Evolutionary conservation across 2,329 filamentous ascomycete genomes (phyloP).

Genomic region (Ophiostoma ips): DNA sequence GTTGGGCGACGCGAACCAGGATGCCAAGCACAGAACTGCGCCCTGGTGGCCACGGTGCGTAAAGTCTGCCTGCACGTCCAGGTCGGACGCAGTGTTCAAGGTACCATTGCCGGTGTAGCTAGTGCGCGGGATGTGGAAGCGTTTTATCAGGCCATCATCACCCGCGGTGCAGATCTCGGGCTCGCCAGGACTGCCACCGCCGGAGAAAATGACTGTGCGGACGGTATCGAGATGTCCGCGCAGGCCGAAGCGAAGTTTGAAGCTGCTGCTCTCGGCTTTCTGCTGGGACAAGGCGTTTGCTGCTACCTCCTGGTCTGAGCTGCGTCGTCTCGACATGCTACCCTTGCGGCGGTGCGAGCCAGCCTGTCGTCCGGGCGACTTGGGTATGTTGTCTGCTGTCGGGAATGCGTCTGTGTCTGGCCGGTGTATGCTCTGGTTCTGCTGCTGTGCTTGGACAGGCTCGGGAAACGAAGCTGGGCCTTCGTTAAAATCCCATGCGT

Average conservation of each 20-base stretch:
- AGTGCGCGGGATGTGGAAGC: conserved; percentile 87
- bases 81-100: conserved; percentile 44
- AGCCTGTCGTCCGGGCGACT: conserved; percentile 60
- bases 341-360: conserved; percentile 67
- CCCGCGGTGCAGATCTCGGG: conserved; percentile 94
- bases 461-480: conserved; percentile 46
- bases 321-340: conserved; percentile 59
- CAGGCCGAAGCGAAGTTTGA: conserved; percentile 86
- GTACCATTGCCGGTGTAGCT: conserved; percentile 25
- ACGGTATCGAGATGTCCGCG: conserved; percentile 90
- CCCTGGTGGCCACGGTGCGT: conserved; percentile 92
- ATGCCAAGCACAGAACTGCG: conserved; percentile 71
- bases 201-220: conserved; percentile 89
- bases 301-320: conserved; percentile 50
- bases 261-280: conserved; percentile 53
- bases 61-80: conserved; percentile 87
- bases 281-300: conserved; percentile 27
- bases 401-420: conserved; percentile 85
- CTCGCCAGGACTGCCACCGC: conserved; percentile 86
- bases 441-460: conserved; percentile 19
- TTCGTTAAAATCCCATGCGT: conserved; percentile 92
- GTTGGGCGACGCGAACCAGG: conserved; percentile 75
- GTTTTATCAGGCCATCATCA: conserved; percentile 90
- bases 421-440: conserved; percentile 36
- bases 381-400: conserved; percentile 62